phyloP scores from a whole-genome alignment of 345 rosid genomes.

The Citrus unshiu region DNA sequence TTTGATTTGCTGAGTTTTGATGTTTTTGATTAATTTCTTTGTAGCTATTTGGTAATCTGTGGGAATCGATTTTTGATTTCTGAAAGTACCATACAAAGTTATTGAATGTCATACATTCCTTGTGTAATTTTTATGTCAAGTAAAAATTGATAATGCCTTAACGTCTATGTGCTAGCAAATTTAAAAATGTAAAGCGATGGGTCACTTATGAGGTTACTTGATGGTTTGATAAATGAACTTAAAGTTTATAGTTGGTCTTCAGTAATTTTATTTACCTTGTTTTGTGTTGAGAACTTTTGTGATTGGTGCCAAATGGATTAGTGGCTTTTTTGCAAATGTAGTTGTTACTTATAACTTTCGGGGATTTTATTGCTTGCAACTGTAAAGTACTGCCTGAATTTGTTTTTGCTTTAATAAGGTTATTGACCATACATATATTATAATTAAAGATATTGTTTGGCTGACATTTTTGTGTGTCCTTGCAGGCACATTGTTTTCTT shows the following conservation, averaged over 20 bases:
- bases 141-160: background rate
- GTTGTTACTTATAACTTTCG: background rate
- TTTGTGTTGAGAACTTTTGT: background rate
- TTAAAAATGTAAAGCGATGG: background rate
- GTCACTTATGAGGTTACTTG: background rate
- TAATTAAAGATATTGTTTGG: background rate
- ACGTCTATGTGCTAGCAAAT: background rate
- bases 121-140: background rate
- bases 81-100: background rate
- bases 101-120: background rate
- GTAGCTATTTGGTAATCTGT: background rate
- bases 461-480: background rate
- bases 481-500: conserved; percentile 7
- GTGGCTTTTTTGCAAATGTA: background rate
- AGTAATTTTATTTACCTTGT: background rate
- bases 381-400: background rate
- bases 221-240: background rate
- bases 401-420: background rate
- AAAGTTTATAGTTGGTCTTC: background rate
- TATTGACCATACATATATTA: background rate
- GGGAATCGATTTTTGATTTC: background rate
- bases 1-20: background rate
- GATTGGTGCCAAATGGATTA: background rate
- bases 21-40: background rate
- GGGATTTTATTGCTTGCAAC: background rate